phyloP scores from a whole-genome alignment of 2,329 filamentous ascomycete species.

The Neopestalotiopsis clavispora region DNA sequence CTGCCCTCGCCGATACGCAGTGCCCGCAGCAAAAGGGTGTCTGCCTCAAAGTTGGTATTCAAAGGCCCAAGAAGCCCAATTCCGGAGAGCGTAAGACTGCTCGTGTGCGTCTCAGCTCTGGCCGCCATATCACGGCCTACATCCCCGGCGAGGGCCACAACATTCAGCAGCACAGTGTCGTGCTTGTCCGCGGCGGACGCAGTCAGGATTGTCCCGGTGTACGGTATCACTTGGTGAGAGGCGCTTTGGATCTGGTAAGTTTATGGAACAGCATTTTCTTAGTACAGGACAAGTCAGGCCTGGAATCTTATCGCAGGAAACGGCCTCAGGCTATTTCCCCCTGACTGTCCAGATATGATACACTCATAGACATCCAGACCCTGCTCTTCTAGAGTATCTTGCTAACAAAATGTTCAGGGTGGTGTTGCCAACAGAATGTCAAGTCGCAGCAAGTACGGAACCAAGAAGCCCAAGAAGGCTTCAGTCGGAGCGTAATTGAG shows the following conservation, averaged over 20 bases:
- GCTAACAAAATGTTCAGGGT: constrained; percentile 61
- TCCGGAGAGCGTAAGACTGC: constrained; percentile 96
- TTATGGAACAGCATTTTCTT: constrained; percentile 11
- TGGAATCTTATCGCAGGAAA: not conserved
- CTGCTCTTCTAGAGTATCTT: not conserved
- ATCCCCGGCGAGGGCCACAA: constrained; percentile 98
- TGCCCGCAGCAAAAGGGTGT: constrained; percentile 92
- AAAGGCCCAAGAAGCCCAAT: constrained; percentile 98
- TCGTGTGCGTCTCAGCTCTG: constrained; percentile 85
- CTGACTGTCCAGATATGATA: not conserved
- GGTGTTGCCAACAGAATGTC: constrained; percentile 86
- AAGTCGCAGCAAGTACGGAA: constrained; percentile 94
- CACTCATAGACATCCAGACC: not conserved
- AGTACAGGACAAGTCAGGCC: not conserved
- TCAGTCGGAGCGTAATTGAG: constrained; percentile 48
- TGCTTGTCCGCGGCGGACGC: constrained; percentile 90
- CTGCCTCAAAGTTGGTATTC: constrained; percentile 90
- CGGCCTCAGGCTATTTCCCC: not conserved
- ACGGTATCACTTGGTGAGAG: constrained; percentile 90
- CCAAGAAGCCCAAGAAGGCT: constrained; percentile 95
- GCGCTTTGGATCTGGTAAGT: constrained; percentile 88
- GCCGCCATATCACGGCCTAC: constrained; percentile 87
- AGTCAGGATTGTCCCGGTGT: constrained; percentile 98
- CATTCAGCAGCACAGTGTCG: constrained; percentile 97
- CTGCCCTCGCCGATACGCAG: constrained; percentile 72